Evolutionary conservation across 306 rosid species (phyloP).

Genomic region (Inga oerstediana): DNA sequence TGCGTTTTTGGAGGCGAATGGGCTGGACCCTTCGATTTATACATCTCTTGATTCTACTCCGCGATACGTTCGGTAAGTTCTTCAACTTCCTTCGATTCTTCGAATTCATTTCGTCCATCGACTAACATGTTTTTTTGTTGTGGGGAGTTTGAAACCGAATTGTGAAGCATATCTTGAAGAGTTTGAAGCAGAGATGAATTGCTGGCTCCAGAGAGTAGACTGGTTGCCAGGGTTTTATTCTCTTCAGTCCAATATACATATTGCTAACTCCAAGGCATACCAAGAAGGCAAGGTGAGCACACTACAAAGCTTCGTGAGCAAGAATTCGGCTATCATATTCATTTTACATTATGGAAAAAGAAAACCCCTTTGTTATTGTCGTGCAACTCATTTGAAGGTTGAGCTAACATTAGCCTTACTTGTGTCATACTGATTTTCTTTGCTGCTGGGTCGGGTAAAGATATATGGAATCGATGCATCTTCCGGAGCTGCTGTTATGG

Average conservation of each 20-base stretch:
- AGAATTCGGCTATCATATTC: background rate
- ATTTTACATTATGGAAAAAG: background rate
- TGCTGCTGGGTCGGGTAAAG: slow-evolving; percentile 36
- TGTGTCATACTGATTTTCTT: background rate
- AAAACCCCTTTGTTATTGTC: background rate
- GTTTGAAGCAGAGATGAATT: slow-evolving; percentile 65
- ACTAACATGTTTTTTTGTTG: background rate
- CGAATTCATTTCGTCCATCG: background rate
- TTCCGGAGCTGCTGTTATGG: slow-evolving; percentile 93
- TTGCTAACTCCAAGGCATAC: slow-evolving; percentile 71
- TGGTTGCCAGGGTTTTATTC: slow-evolving; percentile 82
- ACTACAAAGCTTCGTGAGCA: background rate
- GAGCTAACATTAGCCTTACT: background rate
- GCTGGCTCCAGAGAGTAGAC: slow-evolving; percentile 58
- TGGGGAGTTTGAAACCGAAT: slow-evolving; percentile 74
- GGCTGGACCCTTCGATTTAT: slow-evolving; percentile 74
- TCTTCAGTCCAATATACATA: slow-evolving; percentile 67
- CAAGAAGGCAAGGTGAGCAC: slow-evolving; percentile 71
- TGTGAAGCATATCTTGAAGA: slow-evolving; percentile 66
- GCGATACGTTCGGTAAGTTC: slow-evolving; percentile 73
- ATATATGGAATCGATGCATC: slow-evolving; percentile 96
- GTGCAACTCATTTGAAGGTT: background rate
- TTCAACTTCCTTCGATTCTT: background rate
- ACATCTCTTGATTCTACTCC: slow-evolving; percentile 68
- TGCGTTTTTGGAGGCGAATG: slow-evolving; percentile 63